Percentiles rank a stretch among this genome's conserved stretches.
Evolutionary conservation across 441 rosid species (phyloP).

Genomic region (Manihot esculenta): DNA sequence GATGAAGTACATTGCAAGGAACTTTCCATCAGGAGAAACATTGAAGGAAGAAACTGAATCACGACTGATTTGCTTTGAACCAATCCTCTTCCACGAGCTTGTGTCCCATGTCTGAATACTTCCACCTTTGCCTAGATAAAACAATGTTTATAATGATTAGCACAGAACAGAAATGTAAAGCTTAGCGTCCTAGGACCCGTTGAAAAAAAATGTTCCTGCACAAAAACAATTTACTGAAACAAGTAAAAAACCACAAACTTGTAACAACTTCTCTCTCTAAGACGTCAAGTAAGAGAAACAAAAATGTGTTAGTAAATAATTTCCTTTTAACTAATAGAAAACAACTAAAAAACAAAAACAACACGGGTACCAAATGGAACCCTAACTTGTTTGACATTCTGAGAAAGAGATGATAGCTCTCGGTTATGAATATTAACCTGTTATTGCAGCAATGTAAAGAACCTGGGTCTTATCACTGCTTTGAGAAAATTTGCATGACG

Average conservation of each 20-base stretch:
- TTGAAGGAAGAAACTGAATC: conserved; percentile 68
- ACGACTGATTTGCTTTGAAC: conserved; percentile 53
- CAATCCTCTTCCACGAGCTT: conserved; percentile 58
- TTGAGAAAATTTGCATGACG: conserved; percentile 73
- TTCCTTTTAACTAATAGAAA: too few species aligned
- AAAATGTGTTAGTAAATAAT: too few species aligned
- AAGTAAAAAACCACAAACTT: too few species aligned
- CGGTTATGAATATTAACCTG: conserved; percentile 44
- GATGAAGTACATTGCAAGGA: conserved; percentile 67
- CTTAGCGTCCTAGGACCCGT: too few species aligned
- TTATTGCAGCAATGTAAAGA: conserved; percentile 72
- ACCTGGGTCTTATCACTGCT: conserved; percentile 43
- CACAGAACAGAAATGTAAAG: not conserved
- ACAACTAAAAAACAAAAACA: too few species aligned
- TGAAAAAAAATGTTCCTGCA: too few species aligned
- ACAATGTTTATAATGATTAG: conserved; percentile 19
- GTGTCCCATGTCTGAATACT: conserved; percentile 75
- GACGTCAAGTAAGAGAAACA: too few species aligned
- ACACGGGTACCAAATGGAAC: too few species aligned
- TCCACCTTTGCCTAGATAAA: conserved; percentile 55
- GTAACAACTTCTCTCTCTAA: too few species aligned
- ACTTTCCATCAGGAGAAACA: conserved; percentile 82
- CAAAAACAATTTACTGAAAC: too few species aligned
- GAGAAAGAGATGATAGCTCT: not conserved
- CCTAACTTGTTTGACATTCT: not conserved